Evolutionary conservation across 306 rosid species (phyloP).

Genomic region (Quercus dentata): DNA sequence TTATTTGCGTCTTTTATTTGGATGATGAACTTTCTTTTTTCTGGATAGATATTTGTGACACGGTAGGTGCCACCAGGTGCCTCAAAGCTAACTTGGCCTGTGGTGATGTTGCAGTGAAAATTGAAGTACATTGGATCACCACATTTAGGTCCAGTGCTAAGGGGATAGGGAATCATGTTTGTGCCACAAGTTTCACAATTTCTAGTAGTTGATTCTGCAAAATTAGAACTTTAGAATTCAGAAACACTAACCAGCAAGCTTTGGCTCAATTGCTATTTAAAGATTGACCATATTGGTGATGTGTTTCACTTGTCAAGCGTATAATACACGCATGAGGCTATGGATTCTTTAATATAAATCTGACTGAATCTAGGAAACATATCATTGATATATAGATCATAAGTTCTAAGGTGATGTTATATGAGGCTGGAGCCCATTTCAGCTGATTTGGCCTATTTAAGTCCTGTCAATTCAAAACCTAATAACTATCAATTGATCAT

Average conservation of each 20-base stretch:
- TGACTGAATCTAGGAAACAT: background rate
- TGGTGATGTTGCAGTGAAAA: slow-evolving; percentile 47
- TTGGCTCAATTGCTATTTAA: background rate
- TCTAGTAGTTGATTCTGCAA: slow-evolving; percentile 52
- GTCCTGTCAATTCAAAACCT: background rate
- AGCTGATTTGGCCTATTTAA: background rate
- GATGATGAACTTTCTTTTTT: slow-evolving; percentile 37
- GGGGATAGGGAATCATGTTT: slow-evolving; percentile 70
- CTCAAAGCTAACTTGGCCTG: slow-evolving; percentile 56
- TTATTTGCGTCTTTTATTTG: slow-evolving; percentile 32
- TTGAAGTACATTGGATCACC: slow-evolving; percentile 58
- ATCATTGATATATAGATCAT: background rate
- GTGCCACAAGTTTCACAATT: slow-evolving; percentile 73
- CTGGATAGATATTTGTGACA: slow-evolving; percentile 50
- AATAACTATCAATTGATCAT: background rate
- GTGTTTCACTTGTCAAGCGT: background rate
- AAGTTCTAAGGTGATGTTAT: background rate
- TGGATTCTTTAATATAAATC: background rate
- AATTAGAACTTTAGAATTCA: slow-evolving; percentile 8
- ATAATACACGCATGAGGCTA: background rate
- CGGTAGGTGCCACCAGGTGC: slow-evolving; percentile 41
- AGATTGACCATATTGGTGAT: background rate
- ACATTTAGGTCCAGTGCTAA: slow-evolving; percentile 60
- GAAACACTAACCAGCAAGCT: slow-evolving; percentile 11
- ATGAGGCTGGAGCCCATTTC: background rate